Base-by-base conservation (phyloP, 495 filamentous ascomycete genomes). In the Tuber magnatum region DNA sequence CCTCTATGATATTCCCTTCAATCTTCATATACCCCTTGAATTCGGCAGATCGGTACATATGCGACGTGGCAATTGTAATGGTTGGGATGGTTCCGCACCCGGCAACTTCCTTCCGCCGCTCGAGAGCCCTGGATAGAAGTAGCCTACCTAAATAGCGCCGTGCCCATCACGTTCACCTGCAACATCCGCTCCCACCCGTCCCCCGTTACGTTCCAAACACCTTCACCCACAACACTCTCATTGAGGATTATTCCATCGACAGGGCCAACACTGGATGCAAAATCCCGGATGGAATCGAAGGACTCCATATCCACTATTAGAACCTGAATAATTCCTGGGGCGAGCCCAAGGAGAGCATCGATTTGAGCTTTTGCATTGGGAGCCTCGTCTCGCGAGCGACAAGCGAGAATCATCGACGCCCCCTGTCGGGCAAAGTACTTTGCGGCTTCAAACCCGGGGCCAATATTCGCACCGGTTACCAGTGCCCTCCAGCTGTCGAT, bases 91-190 rank as follows among this genome's bases (percentile, higher is more conserved):
- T 28, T 72, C 38, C 40, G 8, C 35, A n/a, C 16, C 71, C 12
- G 12, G 65, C 41, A 39, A 28, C 41, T 39, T 35, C 51, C 56
- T n/a, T 22, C 8, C 71, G 38, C 68, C n/a, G 40, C 20, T 38
- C 32, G 46, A 24, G 68, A 69, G 51, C 68, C 40, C 39, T 48
- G 28, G 72, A 69, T 28, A 68, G 69, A 24, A 71, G 51, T 12
- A 32, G 72, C 69, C 75, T 76, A 81, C 85, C 88, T 41, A 92
- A 82, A 3, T n/a, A 91, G 78, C 16, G 85, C 83, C 0, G 88
- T 90, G 5, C 87, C 88, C 5, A 92, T 82, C 0, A 87, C 85
- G 76, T 92, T 91, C 71, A 91, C 87, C 78, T 90, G 87, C 18
- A 91, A 28, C 0, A 83, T 84, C 72, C 86, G 82, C 75, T 92